Percentiles rank a stretch among this genome's conserved stretches.
Conservation (phyloP, 331 rosid species). For the Phaseolus coccineus region DNA sequence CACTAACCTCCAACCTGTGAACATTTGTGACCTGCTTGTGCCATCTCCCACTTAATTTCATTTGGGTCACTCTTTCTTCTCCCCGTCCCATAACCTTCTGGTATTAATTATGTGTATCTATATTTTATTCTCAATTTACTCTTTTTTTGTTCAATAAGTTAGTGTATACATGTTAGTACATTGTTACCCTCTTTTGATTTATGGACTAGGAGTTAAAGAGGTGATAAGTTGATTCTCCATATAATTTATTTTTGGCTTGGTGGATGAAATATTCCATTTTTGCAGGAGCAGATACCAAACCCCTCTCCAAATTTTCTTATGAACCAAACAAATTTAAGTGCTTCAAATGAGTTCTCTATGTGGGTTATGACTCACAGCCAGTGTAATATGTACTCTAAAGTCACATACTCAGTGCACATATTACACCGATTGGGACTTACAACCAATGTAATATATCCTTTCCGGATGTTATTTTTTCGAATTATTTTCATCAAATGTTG, state of each 20-base stretch:
- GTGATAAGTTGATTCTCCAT: background rate
- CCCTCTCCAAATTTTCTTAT: slow-evolving; percentile 65
- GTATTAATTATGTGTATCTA: slow-evolving; percentile 31
- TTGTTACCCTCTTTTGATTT: background rate
- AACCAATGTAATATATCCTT: too few relatives aligned
- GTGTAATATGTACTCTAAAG: too few relatives aligned
- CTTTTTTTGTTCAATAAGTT: background rate
- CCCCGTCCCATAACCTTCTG: slow-evolving; percentile 77
- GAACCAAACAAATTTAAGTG: slow-evolving; percentile 57
- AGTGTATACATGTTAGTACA: background rate
- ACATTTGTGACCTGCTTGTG: slow-evolving; percentile 86
- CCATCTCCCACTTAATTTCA: slow-evolving; percentile 88
- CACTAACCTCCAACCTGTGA: slow-evolving; percentile 90
- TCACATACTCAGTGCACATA: too few relatives aligned
- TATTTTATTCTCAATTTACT: background rate
- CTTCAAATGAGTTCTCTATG: slow-evolving; percentile 59
- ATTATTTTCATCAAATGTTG: too few relatives aligned
- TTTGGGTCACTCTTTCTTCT: slow-evolving; percentile 81
- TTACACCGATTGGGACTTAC: too few relatives aligned
- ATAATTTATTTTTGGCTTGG: background rate
- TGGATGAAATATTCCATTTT: background rate
- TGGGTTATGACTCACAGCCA: too few relatives aligned
- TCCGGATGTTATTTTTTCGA: too few relatives aligned
- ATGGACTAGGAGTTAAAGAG: background rate
- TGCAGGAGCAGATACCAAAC: slow-evolving; percentile 83